phyloP scores from a whole-genome alignment of 2,329 filamentous ascomycete species.

The Curvularia eragrostidis region DNA sequence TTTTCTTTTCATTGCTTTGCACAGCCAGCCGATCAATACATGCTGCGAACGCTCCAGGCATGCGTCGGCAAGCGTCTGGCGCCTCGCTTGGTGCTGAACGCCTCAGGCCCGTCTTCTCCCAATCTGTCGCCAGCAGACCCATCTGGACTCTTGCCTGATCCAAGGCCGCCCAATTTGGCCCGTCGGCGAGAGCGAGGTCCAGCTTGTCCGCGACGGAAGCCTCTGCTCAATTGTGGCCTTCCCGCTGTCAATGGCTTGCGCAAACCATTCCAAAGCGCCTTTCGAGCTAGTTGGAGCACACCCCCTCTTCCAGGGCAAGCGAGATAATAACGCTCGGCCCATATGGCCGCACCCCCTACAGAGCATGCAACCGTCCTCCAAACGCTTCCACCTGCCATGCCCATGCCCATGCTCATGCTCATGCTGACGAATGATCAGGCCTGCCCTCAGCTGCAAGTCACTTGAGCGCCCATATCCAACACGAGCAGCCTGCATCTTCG shows the following conservation, averaged over 20 bases:
- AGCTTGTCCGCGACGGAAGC: constrained; percentile 36
- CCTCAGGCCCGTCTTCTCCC: constrained; percentile 29
- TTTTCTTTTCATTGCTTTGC: constrained; percentile 16
- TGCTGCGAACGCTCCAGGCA: constrained; percentile 12
- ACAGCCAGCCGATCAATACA: constrained; percentile 22
- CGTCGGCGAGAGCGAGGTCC: constrained; percentile 30
- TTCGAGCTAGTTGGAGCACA: not conserved
- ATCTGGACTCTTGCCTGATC: constrained; percentile 30
- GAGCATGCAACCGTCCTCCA: constrained; percentile 22
- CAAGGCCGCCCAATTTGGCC: constrained; percentile 19
- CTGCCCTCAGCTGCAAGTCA: constrained; percentile 35
- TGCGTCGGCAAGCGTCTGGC: constrained; percentile 16
- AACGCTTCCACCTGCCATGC: constrained; percentile 15
- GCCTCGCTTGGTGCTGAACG: constrained; percentile 34
- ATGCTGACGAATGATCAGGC: constrained; percentile 17
- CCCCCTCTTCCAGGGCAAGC: constrained; percentile 21
- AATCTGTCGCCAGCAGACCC: constrained; percentile 27
- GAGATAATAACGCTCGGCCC: constrained; percentile 37
- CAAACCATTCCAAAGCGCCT: constrained; percentile 13
- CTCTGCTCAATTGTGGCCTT: constrained; percentile 34
- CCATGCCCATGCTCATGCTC: not conserved
- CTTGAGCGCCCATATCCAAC: constrained; percentile 27
- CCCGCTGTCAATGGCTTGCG: constrained; percentile 28
- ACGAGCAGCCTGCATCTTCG: constrained; percentile 20
- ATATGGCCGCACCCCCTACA: constrained; percentile 23